A percentile compares a stretch with the other conserved stretches of the same genome.
Evolutionary conservation across 176 grass and related monocot species (phyloP).

Genomic region (Musa troglodytarum): DNA sequence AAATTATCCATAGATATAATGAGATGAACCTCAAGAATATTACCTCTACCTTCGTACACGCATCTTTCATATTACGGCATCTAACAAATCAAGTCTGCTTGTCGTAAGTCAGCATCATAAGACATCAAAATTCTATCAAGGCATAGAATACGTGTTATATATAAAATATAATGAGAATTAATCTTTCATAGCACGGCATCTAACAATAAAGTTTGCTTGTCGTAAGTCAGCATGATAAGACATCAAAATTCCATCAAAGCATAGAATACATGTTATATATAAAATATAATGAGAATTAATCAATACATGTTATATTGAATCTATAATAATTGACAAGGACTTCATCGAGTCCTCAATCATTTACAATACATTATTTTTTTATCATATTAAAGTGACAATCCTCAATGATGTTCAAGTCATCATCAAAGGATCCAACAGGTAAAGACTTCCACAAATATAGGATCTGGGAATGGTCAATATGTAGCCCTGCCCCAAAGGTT

Average conservation of each 20-base stretch:
- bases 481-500: no score
- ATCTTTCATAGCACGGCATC: constrained; percentile 68
- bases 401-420: no score
- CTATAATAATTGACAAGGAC: no score
- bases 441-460: no score
- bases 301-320: no score
- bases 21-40: background rate
- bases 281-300: background rate
- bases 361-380: no score
- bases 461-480: no score
- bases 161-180: background rate
- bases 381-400: no score
- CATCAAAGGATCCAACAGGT: no score
- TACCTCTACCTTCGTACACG: constrained; percentile 69
- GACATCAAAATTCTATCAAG: background rate
- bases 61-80: constrained; percentile 82
- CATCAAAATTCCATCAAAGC: background rate
- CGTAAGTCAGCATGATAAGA: constrained; percentile 70
- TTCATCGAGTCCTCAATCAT: no score
- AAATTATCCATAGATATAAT: background rate
- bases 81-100: constrained; percentile 42
- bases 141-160: background rate
- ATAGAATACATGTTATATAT: background rate
- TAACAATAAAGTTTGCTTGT: constrained; percentile 66
- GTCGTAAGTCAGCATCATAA: constrained; percentile 75